These are phyloP conservation scores for Mentha longifolia DNA, from an alignment of 257 asterid genomes.

Conservation along the genomic window DNA sequence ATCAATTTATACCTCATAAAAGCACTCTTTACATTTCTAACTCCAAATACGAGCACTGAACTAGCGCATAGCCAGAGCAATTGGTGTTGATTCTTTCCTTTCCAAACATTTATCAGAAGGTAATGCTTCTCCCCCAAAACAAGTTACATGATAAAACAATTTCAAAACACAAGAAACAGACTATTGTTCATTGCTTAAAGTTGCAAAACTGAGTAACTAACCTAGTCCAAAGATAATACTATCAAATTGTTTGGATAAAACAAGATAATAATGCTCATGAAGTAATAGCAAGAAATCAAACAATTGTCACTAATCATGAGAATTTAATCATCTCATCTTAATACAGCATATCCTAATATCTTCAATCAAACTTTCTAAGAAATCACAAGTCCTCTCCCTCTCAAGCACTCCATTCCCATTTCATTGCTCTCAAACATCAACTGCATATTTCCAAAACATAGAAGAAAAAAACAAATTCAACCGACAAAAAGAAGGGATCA, in stretches of 20 bases:
- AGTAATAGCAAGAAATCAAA: neutral
- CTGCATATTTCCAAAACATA: neutral
- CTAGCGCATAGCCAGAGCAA: neutral
- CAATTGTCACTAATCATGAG: neutral
- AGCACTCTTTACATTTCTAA: neutral
- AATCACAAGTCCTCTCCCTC: constrained; percentile 1
- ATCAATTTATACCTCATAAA: neutral
- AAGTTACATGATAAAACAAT: neutral
- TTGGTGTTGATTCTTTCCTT: neutral
- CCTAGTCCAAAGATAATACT: neutral
- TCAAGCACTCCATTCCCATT: neutral
- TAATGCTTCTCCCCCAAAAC: constrained; percentile 2
- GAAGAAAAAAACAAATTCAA: neutral
- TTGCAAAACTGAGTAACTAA: neutral
- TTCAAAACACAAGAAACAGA: constrained; percentile 1
- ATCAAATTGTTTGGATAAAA: neutral
- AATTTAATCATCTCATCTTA: constrained; percentile 4
- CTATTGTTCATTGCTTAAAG: neutral
- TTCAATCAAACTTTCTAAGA: constrained; percentile 15
- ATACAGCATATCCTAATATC: constrained; percentile 1
- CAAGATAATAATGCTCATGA: neutral
- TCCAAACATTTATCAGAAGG: neutral
- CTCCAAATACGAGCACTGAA: neutral
- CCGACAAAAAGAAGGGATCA: constrained; percentile 1
- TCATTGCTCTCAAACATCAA: neutral